Evolutionary conservation across 2,329 filamentous ascomycete species (phyloP).

Genomic region (Colletotrichum neosansevieriae): DNA sequence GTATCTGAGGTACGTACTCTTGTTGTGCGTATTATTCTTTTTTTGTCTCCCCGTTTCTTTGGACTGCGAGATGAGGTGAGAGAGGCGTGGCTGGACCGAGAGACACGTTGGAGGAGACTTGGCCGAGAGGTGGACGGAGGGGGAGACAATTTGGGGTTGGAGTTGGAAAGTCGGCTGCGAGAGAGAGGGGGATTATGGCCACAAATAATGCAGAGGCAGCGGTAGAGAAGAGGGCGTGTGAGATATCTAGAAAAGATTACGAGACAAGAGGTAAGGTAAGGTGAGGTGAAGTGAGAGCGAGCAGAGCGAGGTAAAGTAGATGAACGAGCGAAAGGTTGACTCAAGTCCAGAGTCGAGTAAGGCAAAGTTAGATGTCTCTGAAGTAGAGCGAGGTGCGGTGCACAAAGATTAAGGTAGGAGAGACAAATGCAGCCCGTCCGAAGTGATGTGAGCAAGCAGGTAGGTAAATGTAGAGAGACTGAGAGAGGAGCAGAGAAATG

Average conservation of each 20-base stretch:
- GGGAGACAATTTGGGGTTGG: not conserved
- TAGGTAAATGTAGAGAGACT: not conserved
- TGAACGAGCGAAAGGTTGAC: constrained; percentile 1
- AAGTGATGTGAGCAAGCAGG: not conserved
- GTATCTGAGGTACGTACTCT: constrained; percentile 37
- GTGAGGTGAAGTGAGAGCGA: not conserved
- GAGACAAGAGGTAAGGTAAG: not conserved
- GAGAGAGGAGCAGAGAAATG: not conserved
- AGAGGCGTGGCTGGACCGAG: constrained; percentile 21
- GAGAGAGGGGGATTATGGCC: not conserved
- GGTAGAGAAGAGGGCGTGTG: not conserved
- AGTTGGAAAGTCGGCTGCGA: not conserved
- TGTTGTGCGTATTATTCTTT: not conserved
- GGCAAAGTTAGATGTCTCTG: not conserved
- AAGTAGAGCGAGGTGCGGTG: constrained; percentile 1
- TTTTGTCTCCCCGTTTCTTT: not conserved
- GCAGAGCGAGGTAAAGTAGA: constrained; percentile 19
- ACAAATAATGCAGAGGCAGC: not conserved
- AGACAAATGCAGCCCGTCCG: constrained; percentile 3
- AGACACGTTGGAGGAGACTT: constrained; percentile 19
- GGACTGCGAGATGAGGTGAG: constrained; percentile 1
- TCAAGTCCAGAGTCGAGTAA: constrained; percentile 9
- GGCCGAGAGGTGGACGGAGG: constrained; percentile 7
- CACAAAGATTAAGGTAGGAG: not conserved
- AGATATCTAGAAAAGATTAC: not conserved